Conservation (phyloP, 768 basidiomycete species). For the Exsudoporus frostii region DNA sequence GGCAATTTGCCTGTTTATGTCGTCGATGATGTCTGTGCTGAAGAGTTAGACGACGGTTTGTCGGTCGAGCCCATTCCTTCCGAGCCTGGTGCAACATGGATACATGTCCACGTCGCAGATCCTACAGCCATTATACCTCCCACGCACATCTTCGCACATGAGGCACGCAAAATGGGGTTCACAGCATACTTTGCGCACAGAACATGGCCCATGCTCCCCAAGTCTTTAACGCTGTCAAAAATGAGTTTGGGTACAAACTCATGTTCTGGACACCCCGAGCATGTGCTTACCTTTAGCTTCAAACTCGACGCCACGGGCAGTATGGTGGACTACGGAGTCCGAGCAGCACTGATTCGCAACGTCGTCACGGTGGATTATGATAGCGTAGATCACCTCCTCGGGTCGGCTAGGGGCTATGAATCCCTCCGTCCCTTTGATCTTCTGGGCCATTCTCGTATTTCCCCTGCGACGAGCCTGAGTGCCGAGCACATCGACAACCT, state of each 20-base stretch:
- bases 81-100: conserved; percentile 65
- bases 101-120: conserved; percentile 92
- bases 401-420: conserved; percentile 12
- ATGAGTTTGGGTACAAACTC: conserved; percentile 46
- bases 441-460: background rate
- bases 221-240: conserved; percentile 44
- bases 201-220: conserved; percentile 73
- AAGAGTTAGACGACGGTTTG: conserved; percentile 93
- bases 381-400: conserved; percentile 54
- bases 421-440: conserved; percentile 23
- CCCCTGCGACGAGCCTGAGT: conserved; percentile 6
- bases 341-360: conserved; percentile 72
- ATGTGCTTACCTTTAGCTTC: conserved; percentile 77
- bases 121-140: conserved; percentile 79
- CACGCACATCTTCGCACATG: conserved; percentile 54
- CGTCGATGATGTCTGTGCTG: conserved; percentile 74
- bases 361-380: conserved; percentile 64
- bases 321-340: conserved; percentile 67
- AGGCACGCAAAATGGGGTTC: conserved; percentile 49
- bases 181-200: conserved; percentile 66
- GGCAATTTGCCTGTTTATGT: conserved; percentile 78
- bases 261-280: conserved; percentile 39
- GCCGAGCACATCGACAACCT: conserved; percentile 28
- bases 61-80: conserved; percentile 69
- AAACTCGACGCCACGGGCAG: conserved; percentile 60